Evolutionary conservation across 768 basidiomycete genomes (phyloP), one percentile per base, ranked within the genome.

Genomic region (Tylopilus sp.): DNA sequence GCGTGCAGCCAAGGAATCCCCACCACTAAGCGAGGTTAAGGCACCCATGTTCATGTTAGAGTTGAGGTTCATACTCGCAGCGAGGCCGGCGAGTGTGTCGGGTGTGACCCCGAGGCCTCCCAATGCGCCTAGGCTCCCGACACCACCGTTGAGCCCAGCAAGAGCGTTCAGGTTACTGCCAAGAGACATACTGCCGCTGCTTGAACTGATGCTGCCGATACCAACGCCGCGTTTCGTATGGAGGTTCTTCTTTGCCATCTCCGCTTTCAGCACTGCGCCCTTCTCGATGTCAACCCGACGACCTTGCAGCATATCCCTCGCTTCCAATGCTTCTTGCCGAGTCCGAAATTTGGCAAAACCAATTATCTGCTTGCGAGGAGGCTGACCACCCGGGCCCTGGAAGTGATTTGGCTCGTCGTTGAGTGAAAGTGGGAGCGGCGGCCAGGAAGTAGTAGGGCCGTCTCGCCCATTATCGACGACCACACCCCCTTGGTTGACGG

Each of bases 211-310:
- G 31, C 73, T 73, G 18, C 82, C 74, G 6, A 82, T 82, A n/a
- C 90, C 90, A 21, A 92, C 85, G 3, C 89, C 89, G 35, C 91
- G 77, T 74, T 95, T 97, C 18, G 94, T 95, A 64, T 99, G 95
- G 35, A 99, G 71, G 64, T 99, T 98, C 80, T 99, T 99, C 82
- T 98, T 98, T 18, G 97, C 97, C 95, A 99, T 98, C 72, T 98
- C 97, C 20, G 95, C 97, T 69, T 98, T 98, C 35, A 99, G 69
- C 3, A 94, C 86, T 1, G 91, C 85, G 13, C 93, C 93, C 62
- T 92, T 93, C 69, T 98, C 90, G 28, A 89, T 82, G 62, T 98
- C 97, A 31, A 98, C 90, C 50, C 91, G 79, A 47, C 87, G 78
- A 6, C 95, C 94, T 66, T 95, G 93, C 6, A 99, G 74, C 6